Evolutionary conservation across 306 rosid genomes (phyloP), one percentile per base, ranked within the genome.

Genomic region (Rubus parviflorus): DNA sequence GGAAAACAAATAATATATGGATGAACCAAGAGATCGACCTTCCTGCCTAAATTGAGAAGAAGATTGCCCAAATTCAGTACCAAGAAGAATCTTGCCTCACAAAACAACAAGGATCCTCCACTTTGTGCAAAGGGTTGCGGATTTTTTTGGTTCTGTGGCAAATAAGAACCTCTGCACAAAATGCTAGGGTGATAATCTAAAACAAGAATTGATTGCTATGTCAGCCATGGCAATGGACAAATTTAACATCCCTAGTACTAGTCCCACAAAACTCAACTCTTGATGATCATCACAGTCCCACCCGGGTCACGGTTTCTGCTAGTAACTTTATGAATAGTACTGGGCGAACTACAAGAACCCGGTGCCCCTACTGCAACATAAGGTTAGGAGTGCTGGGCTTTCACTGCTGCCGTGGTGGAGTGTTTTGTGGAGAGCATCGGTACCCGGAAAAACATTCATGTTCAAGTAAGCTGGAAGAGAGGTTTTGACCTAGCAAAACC

Each of bases 381-480:
- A 76, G 48, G 45, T 65, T 81, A 6, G 81, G 81, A 20, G 46
- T 75, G 46, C 43, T 12, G 46, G 81, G 84, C 15, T 76, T 81
- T n/a, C 2, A 2, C 0, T 76, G 84, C 71, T 41, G 62, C 2
- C 70, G 84, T 66, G 62, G 74, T 8, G 68, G 49, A 19, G 75
- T 61, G 74, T 81, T 81, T n/a, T 81, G 81, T 38, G 53, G 77
- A 2, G 37, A 7, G 15, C 77, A 81, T 76, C 54, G 80, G 12
- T 63, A 47, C 20, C 74, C 68, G 3, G 77, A 81, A 62, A 58
- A 17, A 16, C 84, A 76, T 37, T 54, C 47, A 2, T 81, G 81
- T 30, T 30, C 35, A 30, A 30, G 35, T 16, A 48, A 73, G 68
- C 5, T 73, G 54, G 12, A 42, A 1, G 54, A 52, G 37, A 52